Evolutionary conservation across 1,284 basidiomycete genomes (phyloP), one percentile per base, ranked within the genome.

Genomic region (Vanrija humicola): DNA sequence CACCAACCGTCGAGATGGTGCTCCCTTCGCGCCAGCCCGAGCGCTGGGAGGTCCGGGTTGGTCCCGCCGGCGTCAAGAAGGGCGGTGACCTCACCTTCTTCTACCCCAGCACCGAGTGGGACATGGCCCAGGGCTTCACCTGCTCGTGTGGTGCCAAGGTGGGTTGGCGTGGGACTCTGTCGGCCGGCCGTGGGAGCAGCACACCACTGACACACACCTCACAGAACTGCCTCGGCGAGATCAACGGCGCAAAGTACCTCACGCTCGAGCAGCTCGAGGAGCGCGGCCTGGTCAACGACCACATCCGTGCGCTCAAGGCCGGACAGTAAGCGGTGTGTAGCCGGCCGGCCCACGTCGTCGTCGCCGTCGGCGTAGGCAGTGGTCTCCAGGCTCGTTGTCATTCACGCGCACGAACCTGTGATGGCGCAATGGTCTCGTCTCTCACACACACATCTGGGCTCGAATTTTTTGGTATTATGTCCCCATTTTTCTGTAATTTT

Each of bases 81-180:
- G 83, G 84, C 70, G 69, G 83, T 68, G 64, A 68, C 29, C 57
- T 81, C 40, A 78, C 78, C 0, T 86, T 83, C 69, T 86, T 86
- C 68, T 86, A 87, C 69, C 85, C 85, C 15, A 82, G 80, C 61
- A 86, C 84, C 7, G 85, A 87, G 68, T 87, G 85, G 84, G 79
- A 83, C 51, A 86, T 87, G 85, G 83, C 80, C 14, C 83, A 84
- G 64, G 79, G 82, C 1, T 87, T 87, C 65, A 71, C 78, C 28
- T 87, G 85, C 70, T 63, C 70, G 38, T 86, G 85, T 66, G 78
- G 77, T 10, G 68, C 79, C 1, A 56, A 67, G 50, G 76, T 77
- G 59, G 51, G 75, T 66, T 26, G 15, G 15, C 8, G 26, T 47
- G n/a, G n/a, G n/a, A n/a, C n/a, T n/a, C n/a, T n/a, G n/a, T n/a